Evolutionary conservation across 2,329 filamentous ascomycete genomes (phyloP), one percentile per base, ranked within the genome.

Genomic region (Talaromyces albobiverticillius): DNA sequence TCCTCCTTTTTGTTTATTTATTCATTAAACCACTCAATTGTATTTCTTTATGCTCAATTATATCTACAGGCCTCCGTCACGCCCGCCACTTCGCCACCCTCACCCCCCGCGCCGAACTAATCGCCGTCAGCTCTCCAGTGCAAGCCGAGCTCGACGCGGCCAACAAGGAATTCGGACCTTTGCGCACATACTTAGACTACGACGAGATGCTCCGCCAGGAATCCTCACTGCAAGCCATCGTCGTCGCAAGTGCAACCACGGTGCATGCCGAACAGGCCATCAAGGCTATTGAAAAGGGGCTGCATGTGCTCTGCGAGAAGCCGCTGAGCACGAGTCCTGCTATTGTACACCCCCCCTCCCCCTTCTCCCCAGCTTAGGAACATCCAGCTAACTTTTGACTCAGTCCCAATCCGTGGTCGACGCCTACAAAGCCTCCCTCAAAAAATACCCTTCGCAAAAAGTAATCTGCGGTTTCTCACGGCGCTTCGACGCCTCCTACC

Each of bases 381-480:
- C 46, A 14, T 22, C 14, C 46, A 29, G 41, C 45, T 41, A 23
- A 49, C n/a, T 26, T n/a, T 8, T 51, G 36, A 14, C 31, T 48
- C 58, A 83, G 80, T 79, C 78, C 42, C 76, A 82, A 67, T 70
- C 73, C 22, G 82, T 85, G 26, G 73, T 84, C 56, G 74, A 79
- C 48, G 78, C 77, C 5, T 79, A 81, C 23, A 68, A 71, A 48
- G 70, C 70, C 10, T 57, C 77, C 4, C 79, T 81, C 26, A 68
- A 71, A 49, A 71, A 70, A 20, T 54, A 77, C 49, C 80, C 81
- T 2, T 62, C 81, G 36, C 72, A 81, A 22, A 84, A 84, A 66
- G 80, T 85, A 55, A 78, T 85, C 75, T 82, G 79, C 60, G 80
- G 80, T 11, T 83, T 83, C 73, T 82, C 79, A 6, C 76, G 81